These are phyloP conservation scores for Nothophytophthora sp. DNA, from an alignment of 352 stramenopile genomes.

Conservation along the genomic window DNA sequence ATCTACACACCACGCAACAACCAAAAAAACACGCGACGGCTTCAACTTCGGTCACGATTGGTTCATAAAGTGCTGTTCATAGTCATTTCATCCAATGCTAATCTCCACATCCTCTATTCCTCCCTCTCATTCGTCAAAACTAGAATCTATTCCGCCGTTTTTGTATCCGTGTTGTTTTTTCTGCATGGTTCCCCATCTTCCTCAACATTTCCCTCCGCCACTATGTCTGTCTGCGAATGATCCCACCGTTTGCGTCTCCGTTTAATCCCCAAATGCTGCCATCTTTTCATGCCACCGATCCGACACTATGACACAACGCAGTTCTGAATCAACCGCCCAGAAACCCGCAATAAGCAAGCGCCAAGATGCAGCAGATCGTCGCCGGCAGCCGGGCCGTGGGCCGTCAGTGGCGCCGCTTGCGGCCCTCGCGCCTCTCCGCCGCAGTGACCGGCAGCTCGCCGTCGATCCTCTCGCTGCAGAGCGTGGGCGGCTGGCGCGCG, in stretches of 20 bases:
- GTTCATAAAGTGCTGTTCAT: too few species aligned
- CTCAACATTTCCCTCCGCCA: background rate
- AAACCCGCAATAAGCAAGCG: background rate
- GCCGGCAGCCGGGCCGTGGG: background rate
- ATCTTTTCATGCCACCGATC: too few species aligned
- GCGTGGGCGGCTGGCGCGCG: background rate
- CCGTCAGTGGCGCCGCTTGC: conserved; percentile 16
- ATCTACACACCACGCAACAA: too few species aligned
- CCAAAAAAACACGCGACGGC: too few species aligned
- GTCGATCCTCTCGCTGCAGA: too few species aligned
- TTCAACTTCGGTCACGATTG: too few species aligned
- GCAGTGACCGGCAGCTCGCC: background rate
- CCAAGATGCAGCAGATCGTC: background rate
- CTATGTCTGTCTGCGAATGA: too few species aligned
- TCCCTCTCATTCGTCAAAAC: too few species aligned
- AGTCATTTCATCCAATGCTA: too few species aligned
- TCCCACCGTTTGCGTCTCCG: too few species aligned
- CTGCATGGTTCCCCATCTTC: background rate
- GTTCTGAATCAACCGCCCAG: background rate
- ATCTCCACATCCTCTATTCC: too few species aligned
- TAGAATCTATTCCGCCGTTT: background rate
- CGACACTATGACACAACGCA: background rate
- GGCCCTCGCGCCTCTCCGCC: conserved; percentile 1
- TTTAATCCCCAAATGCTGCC: too few species aligned
- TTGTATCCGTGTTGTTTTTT: background rate